Evolutionary conservation across 1,139 yeast genomes (phyloP).

Genomic region (Hyphopichia pseudoburtonii): DNA sequence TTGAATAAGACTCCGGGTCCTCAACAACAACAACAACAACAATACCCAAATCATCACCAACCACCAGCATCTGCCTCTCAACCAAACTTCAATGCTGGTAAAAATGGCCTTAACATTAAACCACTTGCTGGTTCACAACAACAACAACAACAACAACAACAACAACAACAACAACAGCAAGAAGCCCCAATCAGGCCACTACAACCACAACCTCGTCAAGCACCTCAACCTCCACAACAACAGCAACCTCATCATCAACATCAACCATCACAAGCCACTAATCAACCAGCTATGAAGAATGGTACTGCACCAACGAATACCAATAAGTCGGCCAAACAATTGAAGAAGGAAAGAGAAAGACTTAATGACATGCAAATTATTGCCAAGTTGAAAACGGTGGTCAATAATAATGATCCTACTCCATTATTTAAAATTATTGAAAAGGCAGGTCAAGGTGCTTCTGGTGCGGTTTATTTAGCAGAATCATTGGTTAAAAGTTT

Average conservation of each 20-base stretch:
- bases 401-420: slow-evolving; percentile 79
- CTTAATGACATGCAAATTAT: slow-evolving; percentile 85
- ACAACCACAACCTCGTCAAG: slow-evolving; percentile 20
- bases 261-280: slow-evolving; percentile 7
- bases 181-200: slow-evolving; percentile 21
- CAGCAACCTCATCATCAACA: slow-evolving; percentile 3
- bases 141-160: slow-evolving; percentile 15
- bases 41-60: slow-evolving; percentile 2
- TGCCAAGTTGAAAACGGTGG: slow-evolving; percentile 81
- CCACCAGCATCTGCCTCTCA: slow-evolving; percentile 6
- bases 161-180: slow-evolving; percentile 21
- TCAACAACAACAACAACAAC: slow-evolving; percentile 19
- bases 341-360: slow-evolving; percentile 64
- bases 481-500: slow-evolving; percentile 50
- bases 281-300: slow-evolving; percentile 18
- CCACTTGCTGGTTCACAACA: slow-evolving; percentile 18
- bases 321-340: slow-evolving; percentile 45
- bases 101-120: slow-evolving; percentile 10
- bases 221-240: not conserved
- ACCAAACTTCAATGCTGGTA: slow-evolving; percentile 1
- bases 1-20: slow-evolving; percentile 13
- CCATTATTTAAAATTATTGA: slow-evolving; percentile 83
- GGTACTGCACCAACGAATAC: slow-evolving; percentile 19
- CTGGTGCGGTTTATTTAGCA: slow-evolving; percentile 93
- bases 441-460: slow-evolving; percentile 99